Percentiles rank a stretch among this genome's conserved stretches.
These are phyloP conservation scores for Alternaria viburni DNA, from an alignment of 2,329 filamentous ascomycete species.

Conservation along the genomic window DNA sequence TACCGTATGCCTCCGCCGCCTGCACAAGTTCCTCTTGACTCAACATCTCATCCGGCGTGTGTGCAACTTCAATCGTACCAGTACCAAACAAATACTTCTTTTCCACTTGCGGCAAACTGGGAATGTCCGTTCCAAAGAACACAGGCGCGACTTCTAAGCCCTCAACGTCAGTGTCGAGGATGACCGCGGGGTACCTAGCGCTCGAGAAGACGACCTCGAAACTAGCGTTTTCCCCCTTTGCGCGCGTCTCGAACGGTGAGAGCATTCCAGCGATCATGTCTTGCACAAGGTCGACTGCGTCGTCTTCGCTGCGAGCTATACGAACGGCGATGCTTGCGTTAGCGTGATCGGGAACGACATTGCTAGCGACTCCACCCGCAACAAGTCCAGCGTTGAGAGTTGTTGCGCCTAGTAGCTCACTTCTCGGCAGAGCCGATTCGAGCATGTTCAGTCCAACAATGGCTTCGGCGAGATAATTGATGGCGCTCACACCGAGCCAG, in stretches of 20 bases:
- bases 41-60: conserved; percentile 29
- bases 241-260: conserved; percentile 19
- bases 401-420: conserved; percentile 53
- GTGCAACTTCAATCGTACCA: conserved; percentile 30
- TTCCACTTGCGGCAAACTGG: conserved; percentile 26
- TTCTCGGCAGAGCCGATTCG: conserved; percentile 52
- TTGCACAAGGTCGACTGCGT: conserved; percentile 21
- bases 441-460: conserved; percentile 66
- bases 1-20: conserved; percentile 30
- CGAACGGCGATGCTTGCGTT: conserved; percentile 68
- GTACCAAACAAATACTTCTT: conserved; percentile 31
- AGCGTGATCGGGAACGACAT: conserved; percentile 81
- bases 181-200: conserved; percentile 16
- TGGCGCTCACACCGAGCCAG: conserved; percentile 82
- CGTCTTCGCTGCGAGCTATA: conserved; percentile 27
- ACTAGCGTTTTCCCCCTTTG: conserved; percentile 17
- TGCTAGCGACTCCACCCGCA: conserved; percentile 80
- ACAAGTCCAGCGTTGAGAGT: conserved; percentile 84
- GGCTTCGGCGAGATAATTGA: conserved; percentile 76
- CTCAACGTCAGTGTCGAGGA: conserved; percentile 30
- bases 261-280: conserved; percentile 27
- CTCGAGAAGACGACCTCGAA: conserved; percentile 21
- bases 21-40: conserved; percentile 28
- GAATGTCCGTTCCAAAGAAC: conserved; percentile 35
- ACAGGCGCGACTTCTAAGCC: conserved; percentile 31